phyloP scores from a whole-genome alignment of 805 yeast species.

The Debaryomyces maramus region DNA sequence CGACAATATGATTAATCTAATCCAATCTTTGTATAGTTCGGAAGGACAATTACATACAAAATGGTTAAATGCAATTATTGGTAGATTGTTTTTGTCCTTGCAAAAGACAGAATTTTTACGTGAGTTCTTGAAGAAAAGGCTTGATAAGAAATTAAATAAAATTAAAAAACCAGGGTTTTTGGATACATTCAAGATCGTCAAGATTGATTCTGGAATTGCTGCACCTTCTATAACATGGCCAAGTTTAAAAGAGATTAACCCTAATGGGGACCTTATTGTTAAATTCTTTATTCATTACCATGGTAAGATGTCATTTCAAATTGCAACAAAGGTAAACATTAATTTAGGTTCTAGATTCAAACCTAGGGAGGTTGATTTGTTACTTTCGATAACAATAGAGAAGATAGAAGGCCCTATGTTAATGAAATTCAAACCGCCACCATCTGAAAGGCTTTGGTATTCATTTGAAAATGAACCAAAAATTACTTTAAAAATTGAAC shows the following conservation, averaged over 20 bases:
- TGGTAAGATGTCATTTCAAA: constrained; percentile 74
- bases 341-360: constrained; percentile 75
- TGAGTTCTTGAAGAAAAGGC: constrained; percentile 53
- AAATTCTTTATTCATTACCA: constrained; percentile 63
- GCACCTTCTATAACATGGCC: constrained; percentile 83
- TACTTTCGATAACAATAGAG: constrained; percentile 66
- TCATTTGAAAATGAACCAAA: constrained; percentile 78
- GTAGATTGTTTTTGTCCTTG: constrained; percentile 75
- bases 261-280: constrained; percentile 74
- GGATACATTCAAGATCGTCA: constrained; percentile 74
- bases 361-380: constrained; percentile 72
- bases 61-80: constrained; percentile 89
- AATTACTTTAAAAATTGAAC: constrained; percentile 76
- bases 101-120: constrained; percentile 72
- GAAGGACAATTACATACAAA: constrained; percentile 81
- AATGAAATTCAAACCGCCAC: constrained; percentile 79
- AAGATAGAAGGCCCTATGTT: constrained; percentile 73
- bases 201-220: constrained; percentile 72
- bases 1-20: constrained; percentile 67
- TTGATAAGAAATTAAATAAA: constrained; percentile 72
- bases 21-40: constrained; percentile 75
- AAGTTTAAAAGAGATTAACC: constrained; percentile 61
- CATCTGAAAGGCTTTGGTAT: constrained; percentile 90
- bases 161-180: constrained; percentile 85
- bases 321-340: constrained; percentile 77